Conservation (phyloP, 495 filamentous ascomycete species). For the Aspergillus olivimuriae region DNA sequence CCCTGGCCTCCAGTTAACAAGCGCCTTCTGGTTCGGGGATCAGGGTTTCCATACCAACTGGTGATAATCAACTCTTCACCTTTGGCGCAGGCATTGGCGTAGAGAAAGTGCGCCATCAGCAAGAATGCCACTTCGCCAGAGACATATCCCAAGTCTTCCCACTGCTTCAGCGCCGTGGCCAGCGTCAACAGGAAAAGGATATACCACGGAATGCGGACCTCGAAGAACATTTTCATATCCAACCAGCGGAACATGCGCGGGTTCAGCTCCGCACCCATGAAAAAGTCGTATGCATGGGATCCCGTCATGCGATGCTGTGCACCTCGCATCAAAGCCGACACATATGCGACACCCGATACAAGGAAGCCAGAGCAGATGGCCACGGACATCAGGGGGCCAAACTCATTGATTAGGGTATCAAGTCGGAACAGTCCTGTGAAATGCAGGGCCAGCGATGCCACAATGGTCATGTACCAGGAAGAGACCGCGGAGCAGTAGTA, state of each 20-base stretch:
- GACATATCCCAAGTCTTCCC: slow-evolving; percentile 80
- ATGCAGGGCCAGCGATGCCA: slow-evolving; percentile 57
- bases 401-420: slow-evolving; percentile 82
- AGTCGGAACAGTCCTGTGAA: slow-evolving; percentile 72
- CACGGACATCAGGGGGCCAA: slow-evolving; percentile 79
- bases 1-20: slow-evolving; percentile 35
- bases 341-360: slow-evolving; percentile 72
- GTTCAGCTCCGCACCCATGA: slow-evolving; percentile 97
- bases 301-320: slow-evolving; percentile 87
- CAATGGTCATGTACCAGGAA: slow-evolving; percentile 77
- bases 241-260: slow-evolving; percentile 81
- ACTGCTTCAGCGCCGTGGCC: slow-evolving; percentile 78
- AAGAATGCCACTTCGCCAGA: slow-evolving; percentile 79
- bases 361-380: slow-evolving; percentile 79
- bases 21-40: too few relatives aligned
- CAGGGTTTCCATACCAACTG: slow-evolving; percentile 55
- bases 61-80: slow-evolving; percentile 89
- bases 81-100: slow-evolving; percentile 91
- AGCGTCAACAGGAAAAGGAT: slow-evolving; percentile 74
- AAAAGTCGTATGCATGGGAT: slow-evolving; percentile 91
- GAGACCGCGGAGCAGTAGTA: slow-evolving; percentile 85
- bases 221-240: slow-evolving; percentile 99
- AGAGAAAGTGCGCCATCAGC: slow-evolving; percentile 84
- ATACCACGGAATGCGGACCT: slow-evolving; percentile 93
- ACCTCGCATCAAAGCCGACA: slow-evolving; percentile 69